Conservation (phyloP, 2,329 filamentous ascomycete genomes). For the Xylariomycetidae sp. region DNA sequence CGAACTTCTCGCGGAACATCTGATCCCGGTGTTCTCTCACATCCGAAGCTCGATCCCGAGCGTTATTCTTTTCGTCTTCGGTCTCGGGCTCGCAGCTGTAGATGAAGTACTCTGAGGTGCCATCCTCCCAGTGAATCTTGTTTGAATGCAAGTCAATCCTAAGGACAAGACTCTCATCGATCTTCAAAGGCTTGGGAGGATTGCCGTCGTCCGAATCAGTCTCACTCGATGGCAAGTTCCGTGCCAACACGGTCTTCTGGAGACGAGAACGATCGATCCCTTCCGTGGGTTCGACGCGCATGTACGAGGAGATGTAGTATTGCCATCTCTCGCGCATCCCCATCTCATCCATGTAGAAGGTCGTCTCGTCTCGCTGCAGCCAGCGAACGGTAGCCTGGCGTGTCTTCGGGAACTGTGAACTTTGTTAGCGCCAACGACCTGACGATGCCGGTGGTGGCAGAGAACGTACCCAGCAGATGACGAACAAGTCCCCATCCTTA, state of each 20-base stretch:
- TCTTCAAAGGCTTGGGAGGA: slow-evolving; percentile 54
- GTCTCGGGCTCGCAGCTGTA: slow-evolving; percentile 65
- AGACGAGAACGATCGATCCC: slow-evolving; percentile 61
- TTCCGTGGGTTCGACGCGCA: slow-evolving; percentile 82
- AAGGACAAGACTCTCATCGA: slow-evolving; percentile 62
- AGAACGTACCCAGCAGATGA: slow-evolving; percentile 83
- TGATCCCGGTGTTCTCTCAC: slow-evolving; percentile 57
- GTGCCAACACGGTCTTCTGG: slow-evolving; percentile 62
- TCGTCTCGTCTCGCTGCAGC: slow-evolving; percentile 61
- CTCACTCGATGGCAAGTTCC: slow-evolving; percentile 61
- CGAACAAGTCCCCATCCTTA: slow-evolving; percentile 88
- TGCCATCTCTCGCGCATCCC: slow-evolving; percentile 81
- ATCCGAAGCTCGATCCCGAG: slow-evolving; percentile 51
- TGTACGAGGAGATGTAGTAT: slow-evolving; percentile 91
- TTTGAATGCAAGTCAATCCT: slow-evolving; percentile 73
- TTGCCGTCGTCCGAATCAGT: slow-evolving; percentile 58
- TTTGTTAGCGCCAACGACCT: slow-evolving; percentile 4
- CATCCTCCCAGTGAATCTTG: slow-evolving; percentile 70
- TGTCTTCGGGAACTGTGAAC: slow-evolving; percentile 60
- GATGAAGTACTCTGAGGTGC: slow-evolving; percentile 64
- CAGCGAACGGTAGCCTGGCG: slow-evolving; percentile 67
- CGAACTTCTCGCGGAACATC: slow-evolving; percentile 71
- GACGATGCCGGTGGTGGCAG: too few relatives aligned
- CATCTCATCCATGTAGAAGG: slow-evolving; percentile 86
- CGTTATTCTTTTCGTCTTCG: slow-evolving; percentile 58